Percentiles rank a stretch among this genome's conserved stretches.
phyloP scores from a whole-genome alignment of 2,329 filamentous ascomycete species.

The Microcera coccophila region DNA sequence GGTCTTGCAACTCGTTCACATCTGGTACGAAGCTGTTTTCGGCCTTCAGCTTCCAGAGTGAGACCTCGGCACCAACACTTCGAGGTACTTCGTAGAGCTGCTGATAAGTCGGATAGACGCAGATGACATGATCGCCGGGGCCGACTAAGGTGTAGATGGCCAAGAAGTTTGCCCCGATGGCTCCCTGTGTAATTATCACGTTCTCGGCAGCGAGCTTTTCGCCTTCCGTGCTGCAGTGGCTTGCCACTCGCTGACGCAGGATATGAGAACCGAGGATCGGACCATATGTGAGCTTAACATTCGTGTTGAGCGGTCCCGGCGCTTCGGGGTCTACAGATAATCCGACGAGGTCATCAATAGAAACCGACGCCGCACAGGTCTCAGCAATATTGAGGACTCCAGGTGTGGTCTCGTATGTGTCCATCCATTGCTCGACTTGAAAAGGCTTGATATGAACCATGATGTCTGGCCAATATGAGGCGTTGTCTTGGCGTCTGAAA shows the following conservation, averaged over 20 bases:
- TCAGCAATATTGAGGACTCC: conserved; percentile 69
- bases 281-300: conserved; percentile 66
- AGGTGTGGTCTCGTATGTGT: conserved; percentile 54
- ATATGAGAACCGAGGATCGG: conserved; percentile 63
- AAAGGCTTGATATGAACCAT: conserved; percentile 61
- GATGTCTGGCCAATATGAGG: too few species aligned
- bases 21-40: conserved; percentile 65
- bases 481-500: too few species aligned
- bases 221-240: conserved; percentile 58
- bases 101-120: conserved; percentile 83
- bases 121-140: conserved; percentile 77
- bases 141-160: conserved; percentile 68
- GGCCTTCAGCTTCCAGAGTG: conserved; percentile 67
- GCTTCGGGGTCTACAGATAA: conserved; percentile 53
- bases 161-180: conserved; percentile 83
- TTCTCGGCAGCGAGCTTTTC: conserved; percentile 49
- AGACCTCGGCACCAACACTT: conserved; percentile 71
- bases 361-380: conserved; percentile 73
- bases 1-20: conserved; percentile 57
- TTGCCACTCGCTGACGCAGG: conserved; percentile 61
- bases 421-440: conserved; percentile 70
- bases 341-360: conserved; percentile 60
- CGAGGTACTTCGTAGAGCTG: conserved; percentile 74
- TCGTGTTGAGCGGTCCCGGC: conserved; percentile 41
- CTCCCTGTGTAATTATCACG: conserved; percentile 73